Evolutionary conservation across 148 eudicot genomes (phyloP).

Genomic region (Vaccinium corymbosum): DNA sequence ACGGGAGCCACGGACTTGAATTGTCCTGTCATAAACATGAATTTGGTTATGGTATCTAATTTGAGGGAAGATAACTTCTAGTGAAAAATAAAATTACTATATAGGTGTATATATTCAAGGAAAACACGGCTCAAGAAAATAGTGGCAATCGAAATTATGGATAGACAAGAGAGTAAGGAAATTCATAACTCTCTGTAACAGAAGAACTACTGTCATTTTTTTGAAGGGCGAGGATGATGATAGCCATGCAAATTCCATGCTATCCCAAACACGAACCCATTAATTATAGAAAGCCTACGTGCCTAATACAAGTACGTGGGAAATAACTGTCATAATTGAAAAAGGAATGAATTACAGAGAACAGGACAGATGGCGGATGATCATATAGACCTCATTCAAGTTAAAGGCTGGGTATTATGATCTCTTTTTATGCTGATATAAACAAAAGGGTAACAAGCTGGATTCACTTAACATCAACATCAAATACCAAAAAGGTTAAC

Average conservation of each 20-base stretch:
- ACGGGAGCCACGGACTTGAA: no score
- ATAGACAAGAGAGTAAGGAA: background rate
- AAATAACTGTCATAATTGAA: background rate
- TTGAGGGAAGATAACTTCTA: no score
- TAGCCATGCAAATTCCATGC: background rate
- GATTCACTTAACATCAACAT: background rate
- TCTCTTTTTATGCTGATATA: no score
- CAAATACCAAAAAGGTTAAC: constrained; percentile 2
- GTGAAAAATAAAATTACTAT: no score
- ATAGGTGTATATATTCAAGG: no score
- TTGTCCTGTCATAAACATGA: no score
- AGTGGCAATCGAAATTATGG: no score
- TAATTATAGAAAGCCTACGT: no score
- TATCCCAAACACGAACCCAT: background rate
- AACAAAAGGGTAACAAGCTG: background rate
- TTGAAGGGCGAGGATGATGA: background rate
- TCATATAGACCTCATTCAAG: background rate
- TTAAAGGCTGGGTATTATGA: background rate
- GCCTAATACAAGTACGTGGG: background rate
- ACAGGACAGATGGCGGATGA: background rate
- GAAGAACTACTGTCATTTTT: background rate
- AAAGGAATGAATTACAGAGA: background rate
- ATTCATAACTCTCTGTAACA: background rate
- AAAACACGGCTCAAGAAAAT: no score
- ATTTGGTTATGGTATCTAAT: no score